Evolutionary conservation across 1,284 basidiomycete genomes (phyloP), one percentile per base, ranked within the genome.

Genomic region (Pterula multifida): DNA sequence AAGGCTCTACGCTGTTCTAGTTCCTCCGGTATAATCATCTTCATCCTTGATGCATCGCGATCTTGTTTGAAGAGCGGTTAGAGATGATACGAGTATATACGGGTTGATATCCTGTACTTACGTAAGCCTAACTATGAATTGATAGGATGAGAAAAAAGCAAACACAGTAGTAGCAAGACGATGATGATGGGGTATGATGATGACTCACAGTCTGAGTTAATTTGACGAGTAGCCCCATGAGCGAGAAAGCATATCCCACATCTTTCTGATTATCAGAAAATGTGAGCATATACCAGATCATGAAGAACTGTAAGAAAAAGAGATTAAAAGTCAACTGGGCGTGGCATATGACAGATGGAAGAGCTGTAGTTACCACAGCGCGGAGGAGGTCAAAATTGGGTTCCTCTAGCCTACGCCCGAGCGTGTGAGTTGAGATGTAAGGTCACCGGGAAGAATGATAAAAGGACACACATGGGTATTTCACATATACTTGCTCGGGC

Each of bases 261-360:
- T 78, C 77, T 54, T 78, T 78, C 55, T 76, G 79, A 58, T 81
- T 77, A 57, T 80, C 78, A 3, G 79, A 81, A 56, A 81, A 83
- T 55, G 81, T 76, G 23, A 81, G 68, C 49, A 83, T 73, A 58
- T 79, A 83, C 75, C 78, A 81, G 42, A 79, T 72, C 79, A 83
- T 83, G 61, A 79, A 81, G 58, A 83, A 81, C 76, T 82, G 52
- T 6, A 45, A 3, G 54, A 45, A 36, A 56, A 35, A 11, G 32
- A 35, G n/a, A n/a, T 35, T 9, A 35, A n/a, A 35, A 11, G 32
- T 35, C 32, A 35, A n/a, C n/a, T 35, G 32, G 32, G 32, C 32
- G 32, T 11, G 11, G 32, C 32, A n/a, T n/a, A n/a, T n/a, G n/a
- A n/a, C n/a, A n/a, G 11, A 25, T 9, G 36, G 26, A 42, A 47